Conservation (phyloP, 768 basidiomycete species). For the Sarcodon sp. region DNA sequence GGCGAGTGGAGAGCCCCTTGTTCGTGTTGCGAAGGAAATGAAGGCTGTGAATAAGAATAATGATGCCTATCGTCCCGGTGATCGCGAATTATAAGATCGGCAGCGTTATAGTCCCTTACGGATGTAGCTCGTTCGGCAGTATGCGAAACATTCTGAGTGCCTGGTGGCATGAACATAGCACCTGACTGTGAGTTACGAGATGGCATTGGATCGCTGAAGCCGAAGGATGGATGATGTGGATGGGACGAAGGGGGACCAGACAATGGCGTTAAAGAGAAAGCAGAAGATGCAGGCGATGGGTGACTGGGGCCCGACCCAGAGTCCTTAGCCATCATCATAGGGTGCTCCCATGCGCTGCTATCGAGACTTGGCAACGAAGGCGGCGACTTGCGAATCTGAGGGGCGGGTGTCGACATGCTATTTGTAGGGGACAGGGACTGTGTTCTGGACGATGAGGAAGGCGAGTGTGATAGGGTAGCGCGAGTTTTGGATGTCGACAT, state of each 20-base stretch:
- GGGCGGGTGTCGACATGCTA: constrained; percentile 27
- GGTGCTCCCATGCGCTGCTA: constrained; percentile 43
- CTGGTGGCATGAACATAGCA: constrained; percentile 5
- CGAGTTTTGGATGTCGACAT: constrained; percentile 2
- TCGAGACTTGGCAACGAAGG: constrained; percentile 31
- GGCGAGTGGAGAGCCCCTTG: constrained; percentile 16
- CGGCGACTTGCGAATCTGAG: constrained; percentile 18
- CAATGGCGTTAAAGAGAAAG: neutral
- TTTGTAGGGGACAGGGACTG: constrained; percentile 55
- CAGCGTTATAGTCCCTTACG: neutral
- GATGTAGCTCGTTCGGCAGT: neutral
- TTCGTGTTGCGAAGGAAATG: constrained; percentile 25
- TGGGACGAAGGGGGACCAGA: neutral
- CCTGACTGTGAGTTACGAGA: neutral
- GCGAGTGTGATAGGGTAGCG: constrained; percentile 18
- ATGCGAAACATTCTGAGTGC: neutral
- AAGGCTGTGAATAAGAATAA: constrained; percentile 37
- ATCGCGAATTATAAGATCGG: neutral
- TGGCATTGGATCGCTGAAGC: neutral
- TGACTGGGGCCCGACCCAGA: constrained; percentile 30
- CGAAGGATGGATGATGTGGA: neutral
- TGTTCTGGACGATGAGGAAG: constrained; percentile 34
- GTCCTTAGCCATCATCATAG: constrained; percentile 35
- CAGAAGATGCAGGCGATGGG: neutral
- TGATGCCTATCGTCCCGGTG: constrained; percentile 37